phyloP scores from a whole-genome alignment of 306 rosid species.

The Citrullus colocynthis region DNA sequence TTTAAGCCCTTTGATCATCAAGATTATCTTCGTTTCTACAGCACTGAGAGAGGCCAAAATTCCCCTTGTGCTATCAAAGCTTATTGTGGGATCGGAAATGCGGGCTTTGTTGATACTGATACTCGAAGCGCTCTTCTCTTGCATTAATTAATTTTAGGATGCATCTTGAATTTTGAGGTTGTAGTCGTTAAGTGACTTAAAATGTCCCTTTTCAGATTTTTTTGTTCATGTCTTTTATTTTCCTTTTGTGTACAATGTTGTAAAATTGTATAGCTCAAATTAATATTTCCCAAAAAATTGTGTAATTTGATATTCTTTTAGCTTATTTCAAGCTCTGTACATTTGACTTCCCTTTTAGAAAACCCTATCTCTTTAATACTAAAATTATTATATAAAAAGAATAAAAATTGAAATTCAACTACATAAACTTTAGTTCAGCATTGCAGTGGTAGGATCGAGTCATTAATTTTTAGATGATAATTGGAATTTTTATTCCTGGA shows the following conservation, averaged over 20 bases:
- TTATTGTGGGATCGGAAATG: slow-evolving; percentile 26
- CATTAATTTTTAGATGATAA: too few species aligned
- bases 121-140: background rate
- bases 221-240: too few species aligned
- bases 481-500: too few species aligned
- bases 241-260: background rate
- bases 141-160: background rate
- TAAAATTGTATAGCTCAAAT: background rate
- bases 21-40: slow-evolving; percentile 1
- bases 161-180: too few species aligned
- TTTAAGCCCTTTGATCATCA: slow-evolving; percentile 10
- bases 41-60: background rate
- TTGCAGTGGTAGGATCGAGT: too few species aligned
- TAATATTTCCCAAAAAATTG: background rate
- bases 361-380: too few species aligned
- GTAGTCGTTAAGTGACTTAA: too few species aligned
- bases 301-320: background rate
- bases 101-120: background rate
- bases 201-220: background rate
- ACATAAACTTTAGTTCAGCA: too few species aligned
- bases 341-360: too few species aligned
- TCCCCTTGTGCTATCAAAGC: slow-evolving; percentile 1
- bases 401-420: too few species aligned
- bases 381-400: too few species aligned
- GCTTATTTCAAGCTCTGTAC: too few species aligned